These are phyloP conservation scores for Blastocystis sp. DNA, from an alignment of 352 stramenopile genomes.

Conservation along the genomic window DNA sequence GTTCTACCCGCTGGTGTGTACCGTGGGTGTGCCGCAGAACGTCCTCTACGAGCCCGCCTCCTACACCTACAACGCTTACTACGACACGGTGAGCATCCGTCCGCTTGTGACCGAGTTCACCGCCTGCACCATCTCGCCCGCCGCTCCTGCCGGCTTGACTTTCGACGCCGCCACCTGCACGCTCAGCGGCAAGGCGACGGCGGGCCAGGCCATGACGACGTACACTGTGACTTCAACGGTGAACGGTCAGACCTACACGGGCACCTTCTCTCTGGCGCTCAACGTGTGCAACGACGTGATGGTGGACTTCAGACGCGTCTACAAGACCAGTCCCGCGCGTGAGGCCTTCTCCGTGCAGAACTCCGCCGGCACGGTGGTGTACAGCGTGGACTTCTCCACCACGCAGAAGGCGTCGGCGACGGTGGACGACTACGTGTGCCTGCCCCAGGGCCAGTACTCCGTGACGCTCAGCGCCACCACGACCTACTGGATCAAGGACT, in stretches of 20 bases:
- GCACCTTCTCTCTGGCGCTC: neutral
- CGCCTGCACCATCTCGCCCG: neutral
- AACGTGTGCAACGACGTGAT: slow-evolving; percentile 25
- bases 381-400: neutral
- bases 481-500: neutral
- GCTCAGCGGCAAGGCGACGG: neutral
- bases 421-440: slow-evolving; percentile 32
- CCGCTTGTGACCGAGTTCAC: neutral
- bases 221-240: slow-evolving; percentile 26
- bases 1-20: neutral
- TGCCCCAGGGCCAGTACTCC: neutral
- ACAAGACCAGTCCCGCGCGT: neutral
- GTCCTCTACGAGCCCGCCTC: neutral
- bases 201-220: neutral
- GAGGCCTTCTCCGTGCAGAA: slow-evolving; percentile 22
- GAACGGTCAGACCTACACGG: neutral
- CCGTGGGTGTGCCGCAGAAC: neutral
- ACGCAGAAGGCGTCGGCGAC: neutral
- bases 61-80: neutral
- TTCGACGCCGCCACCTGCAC: slow-evolving; percentile 17
- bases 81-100: neutral
- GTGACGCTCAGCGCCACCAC: neutral
- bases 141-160: neutral
- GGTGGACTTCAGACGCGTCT: slow-evolving; percentile 7
- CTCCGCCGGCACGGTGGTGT: neutral